These are phyloP conservation scores for Leucosporidium creatinivorum DNA, from an alignment of 768 basidiomycete species.

Conservation along the genomic window DNA sequence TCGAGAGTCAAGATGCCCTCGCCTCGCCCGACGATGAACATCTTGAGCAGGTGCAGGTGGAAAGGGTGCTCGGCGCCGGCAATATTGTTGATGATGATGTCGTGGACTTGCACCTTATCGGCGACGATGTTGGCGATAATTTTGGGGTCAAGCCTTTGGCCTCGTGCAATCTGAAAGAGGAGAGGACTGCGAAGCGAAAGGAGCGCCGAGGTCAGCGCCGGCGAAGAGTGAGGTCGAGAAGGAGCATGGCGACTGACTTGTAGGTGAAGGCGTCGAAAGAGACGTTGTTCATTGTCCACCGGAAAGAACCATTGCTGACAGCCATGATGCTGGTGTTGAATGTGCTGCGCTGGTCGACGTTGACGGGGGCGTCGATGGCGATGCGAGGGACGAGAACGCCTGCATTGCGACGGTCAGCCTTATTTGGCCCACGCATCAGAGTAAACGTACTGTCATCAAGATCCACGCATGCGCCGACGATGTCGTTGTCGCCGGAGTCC, in stretches of 20 bases:
- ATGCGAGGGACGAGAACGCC: constrained; percentile 1
- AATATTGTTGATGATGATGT: constrained; percentile 1
- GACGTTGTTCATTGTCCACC: constrained; percentile 12
- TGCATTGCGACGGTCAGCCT: not conserved
- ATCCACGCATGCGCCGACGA: not conserved
- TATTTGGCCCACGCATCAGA: too few relatives aligned
- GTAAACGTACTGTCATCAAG: not conserved
- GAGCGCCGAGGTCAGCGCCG: not conserved
- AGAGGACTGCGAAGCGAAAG: not conserved
- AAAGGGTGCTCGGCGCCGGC: constrained; percentile 11
- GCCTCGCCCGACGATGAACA: not conserved
- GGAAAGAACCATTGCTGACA: not conserved
- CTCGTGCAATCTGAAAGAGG: constrained; percentile 6
- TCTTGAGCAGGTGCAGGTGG: not conserved
- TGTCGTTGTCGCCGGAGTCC: constrained; percentile 10
- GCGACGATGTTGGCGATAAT: not conserved
- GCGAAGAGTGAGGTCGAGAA: not conserved
- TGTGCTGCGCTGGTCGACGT: not conserved
- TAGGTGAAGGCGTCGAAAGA: not conserved
- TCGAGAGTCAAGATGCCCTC: not conserved
- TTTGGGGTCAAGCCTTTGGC: not conserved
- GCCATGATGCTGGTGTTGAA: constrained; percentile 9
- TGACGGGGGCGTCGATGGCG: not conserved
- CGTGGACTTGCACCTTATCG: not conserved
- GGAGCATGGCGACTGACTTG: too few relatives aligned